Evolutionary conservation across 768 basidiomycete species (phyloP).

Genomic region (Tylopilus sp.): DNA sequence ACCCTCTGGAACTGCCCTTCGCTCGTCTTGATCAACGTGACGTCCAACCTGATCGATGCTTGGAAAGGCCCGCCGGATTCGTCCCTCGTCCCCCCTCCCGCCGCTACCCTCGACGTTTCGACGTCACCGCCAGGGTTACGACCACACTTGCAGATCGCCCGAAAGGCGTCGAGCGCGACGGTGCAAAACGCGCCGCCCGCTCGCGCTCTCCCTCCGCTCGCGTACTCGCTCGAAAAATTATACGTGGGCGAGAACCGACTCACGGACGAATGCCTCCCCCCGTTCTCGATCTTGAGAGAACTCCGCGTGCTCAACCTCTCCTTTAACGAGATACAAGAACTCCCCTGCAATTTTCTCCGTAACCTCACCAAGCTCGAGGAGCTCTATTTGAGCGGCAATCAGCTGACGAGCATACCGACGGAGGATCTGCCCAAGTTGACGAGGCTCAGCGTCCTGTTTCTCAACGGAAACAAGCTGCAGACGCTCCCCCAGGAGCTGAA

Average conservation of each 20-base stretch:
- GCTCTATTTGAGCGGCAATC: conserved; percentile 94
- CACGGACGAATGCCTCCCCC: conserved; percentile 72
- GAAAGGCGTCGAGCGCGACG: conserved; percentile 35
- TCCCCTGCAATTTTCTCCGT: conserved; percentile 74
- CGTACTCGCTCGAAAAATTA: conserved; percentile 68
- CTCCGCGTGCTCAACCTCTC: conserved; percentile 85
- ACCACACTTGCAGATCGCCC: conserved; percentile 21
- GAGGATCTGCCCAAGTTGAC: conserved; percentile 79
- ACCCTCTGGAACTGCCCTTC: conserved; percentile 82
- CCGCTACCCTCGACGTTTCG: conserved; percentile 24
- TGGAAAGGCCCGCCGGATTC: conserved; percentile 64
- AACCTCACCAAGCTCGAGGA: conserved; percentile 72
- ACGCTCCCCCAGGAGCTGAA: conserved; percentile 89
- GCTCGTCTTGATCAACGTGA: conserved; percentile 73
- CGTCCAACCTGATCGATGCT: conserved; percentile 76
- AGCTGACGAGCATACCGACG: conserved; percentile 81
- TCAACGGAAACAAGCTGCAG: conserved; percentile 93
- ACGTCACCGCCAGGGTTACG: conserved; percentile 9
- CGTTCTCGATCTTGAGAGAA: conserved; percentile 71
- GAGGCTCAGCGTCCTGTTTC: conserved; percentile 68
- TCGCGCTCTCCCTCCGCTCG: conserved; percentile 52
- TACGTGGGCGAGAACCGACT: conserved; percentile 90
- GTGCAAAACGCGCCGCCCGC: conserved; percentile 28
- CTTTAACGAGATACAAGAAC: conserved; percentile 91
- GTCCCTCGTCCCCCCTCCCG: conserved; percentile 22